Evolutionary conservation across 2,329 filamentous ascomycete genomes (phyloP).

Genomic region (Phaeophleospora eucalypticola): DNA sequence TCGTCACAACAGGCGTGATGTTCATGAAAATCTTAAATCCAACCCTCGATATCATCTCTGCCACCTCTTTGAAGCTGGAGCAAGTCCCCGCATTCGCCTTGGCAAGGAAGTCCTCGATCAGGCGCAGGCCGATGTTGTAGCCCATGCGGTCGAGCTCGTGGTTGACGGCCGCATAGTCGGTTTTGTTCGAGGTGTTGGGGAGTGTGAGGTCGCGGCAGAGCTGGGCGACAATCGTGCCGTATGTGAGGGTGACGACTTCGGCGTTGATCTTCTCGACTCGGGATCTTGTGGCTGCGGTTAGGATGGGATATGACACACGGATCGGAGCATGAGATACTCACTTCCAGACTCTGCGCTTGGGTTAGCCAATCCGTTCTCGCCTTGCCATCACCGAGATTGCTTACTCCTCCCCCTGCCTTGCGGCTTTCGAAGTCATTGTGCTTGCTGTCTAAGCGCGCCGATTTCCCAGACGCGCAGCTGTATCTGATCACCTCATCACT

Average conservation of each 20-base stretch:
- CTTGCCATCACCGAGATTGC: conserved; percentile 30
- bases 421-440: conserved; percentile 58
- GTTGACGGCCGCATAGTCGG: conserved; percentile 92
- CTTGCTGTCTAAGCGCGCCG: conserved; percentile 13
- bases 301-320: neutral
- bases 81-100: conserved; percentile 90
- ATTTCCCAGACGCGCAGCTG: conserved; percentile 14
- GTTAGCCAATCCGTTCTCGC: conserved; percentile 26
- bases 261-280: conserved; percentile 97
- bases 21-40: conserved; percentile 99
- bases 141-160: conserved; percentile 98
- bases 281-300: conserved; percentile 56
- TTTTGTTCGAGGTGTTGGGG: conserved; percentile 50
- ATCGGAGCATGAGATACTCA: conserved; percentile 48
- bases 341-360: conserved; percentile 77
- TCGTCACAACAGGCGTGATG: conserved; percentile 86
- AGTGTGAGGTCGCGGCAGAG: conserved; percentile 80
- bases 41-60: conserved; percentile 95
- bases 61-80: conserved; percentile 89
- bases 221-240: conserved; percentile 94
- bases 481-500: conserved; percentile 26
- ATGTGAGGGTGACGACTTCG: conserved; percentile 93
- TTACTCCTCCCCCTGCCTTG: conserved; percentile 71
- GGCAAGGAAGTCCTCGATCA: conserved; percentile 96
- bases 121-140: conserved; percentile 91